A percentile compares a stretch with the other conserved stretches of the same genome.
Conservation (phyloP, 1,284 basidiomycete species). For the Moniliophthora roreri region DNA sequence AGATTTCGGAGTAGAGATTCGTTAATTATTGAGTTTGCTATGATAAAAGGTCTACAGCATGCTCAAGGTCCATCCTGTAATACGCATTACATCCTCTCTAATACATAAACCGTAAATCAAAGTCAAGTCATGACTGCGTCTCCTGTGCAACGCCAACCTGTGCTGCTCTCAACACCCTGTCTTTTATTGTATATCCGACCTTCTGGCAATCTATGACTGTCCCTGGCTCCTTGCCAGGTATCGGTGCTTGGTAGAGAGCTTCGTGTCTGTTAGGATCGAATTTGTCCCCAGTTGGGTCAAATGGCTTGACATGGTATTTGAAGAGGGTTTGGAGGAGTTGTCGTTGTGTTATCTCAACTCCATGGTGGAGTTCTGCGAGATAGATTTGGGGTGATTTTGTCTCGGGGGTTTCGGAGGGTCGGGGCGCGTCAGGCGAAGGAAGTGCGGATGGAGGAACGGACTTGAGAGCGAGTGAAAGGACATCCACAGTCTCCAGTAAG, state of each 20-base stretch:
- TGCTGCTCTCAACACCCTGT: constrained; percentile 88
- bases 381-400: constrained; percentile 57
- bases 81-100: constrained; percentile 2
- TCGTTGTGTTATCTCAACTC: constrained; percentile 92
- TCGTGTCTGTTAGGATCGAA: constrained; percentile 97
- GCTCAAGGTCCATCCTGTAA: constrained; percentile 3
- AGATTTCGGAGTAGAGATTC: constrained; percentile 79
- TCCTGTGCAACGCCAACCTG: constrained; percentile 95
- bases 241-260: constrained; percentile 93
- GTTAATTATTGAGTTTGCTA: constrained; percentile 40
- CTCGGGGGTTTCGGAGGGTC: constrained; percentile 29
- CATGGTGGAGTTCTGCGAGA: constrained; percentile 76
- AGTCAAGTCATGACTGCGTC: constrained; percentile 38
- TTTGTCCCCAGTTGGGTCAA: constrained; percentile 88
- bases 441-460: constrained; percentile 71
- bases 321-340: constrained; percentile 88
- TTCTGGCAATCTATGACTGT: constrained; percentile 92
- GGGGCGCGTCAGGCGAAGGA: constrained; percentile 20
- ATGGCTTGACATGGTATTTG: constrained; percentile 89
- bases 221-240: constrained; percentile 85
- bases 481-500: constrained; percentile 91
- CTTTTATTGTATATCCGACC: constrained; percentile 91
- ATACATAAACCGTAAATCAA: neutral
- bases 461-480: constrained; percentile 86
- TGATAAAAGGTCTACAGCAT: constrained; percentile 25